A percentile compares a stretch with the other conserved stretches of the same genome.
Conservation (phyloP, 345 rosid genomes). For the Populus euphratica region DNA sequence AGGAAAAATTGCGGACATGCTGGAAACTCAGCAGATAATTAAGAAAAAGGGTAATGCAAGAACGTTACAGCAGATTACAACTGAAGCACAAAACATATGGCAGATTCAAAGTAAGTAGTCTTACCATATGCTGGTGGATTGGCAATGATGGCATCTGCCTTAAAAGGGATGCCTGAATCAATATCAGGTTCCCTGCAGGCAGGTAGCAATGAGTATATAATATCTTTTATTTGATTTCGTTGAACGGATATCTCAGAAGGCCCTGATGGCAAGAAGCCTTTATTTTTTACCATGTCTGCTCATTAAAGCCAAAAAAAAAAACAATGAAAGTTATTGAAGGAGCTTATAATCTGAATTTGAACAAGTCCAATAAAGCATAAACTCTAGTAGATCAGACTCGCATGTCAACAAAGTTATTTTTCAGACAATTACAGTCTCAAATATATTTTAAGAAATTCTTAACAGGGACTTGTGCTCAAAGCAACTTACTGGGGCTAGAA, state of each 20-base stretch:
- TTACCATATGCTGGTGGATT: slow-evolving; percentile 98
- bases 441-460: background rate
- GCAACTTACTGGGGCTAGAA: background rate
- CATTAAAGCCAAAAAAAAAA: slow-evolving; percentile 22
- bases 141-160: slow-evolving; percentile 97
- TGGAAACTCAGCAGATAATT: background rate
- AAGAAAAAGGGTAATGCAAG: background rate
- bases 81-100: background rate
- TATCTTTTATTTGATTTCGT: slow-evolving; percentile 82
- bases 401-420: background rate
- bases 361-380: background rate
- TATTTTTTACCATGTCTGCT: slow-evolving; percentile 98
- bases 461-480: background rate
- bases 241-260: slow-evolving; percentile 94
- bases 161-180: slow-evolving; percentile 76
- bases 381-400: background rate
- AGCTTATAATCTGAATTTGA: background rate
- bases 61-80: background rate
- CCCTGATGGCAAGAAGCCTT: slow-evolving; percentile 95
- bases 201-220: slow-evolving; percentile 78
- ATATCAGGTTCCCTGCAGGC: slow-evolving; percentile 92
- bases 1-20: background rate
- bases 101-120: slow-evolving; percentile 9
- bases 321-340: slow-evolving; percentile 2
- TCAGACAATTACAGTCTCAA: background rate